A percentile compares a stretch with the other conserved stretches of the same genome.
These are phyloP conservation scores for Leccinum insolens DNA, from an alignment of 1,284 basidiomycete species.

Conservation along the genomic window DNA sequence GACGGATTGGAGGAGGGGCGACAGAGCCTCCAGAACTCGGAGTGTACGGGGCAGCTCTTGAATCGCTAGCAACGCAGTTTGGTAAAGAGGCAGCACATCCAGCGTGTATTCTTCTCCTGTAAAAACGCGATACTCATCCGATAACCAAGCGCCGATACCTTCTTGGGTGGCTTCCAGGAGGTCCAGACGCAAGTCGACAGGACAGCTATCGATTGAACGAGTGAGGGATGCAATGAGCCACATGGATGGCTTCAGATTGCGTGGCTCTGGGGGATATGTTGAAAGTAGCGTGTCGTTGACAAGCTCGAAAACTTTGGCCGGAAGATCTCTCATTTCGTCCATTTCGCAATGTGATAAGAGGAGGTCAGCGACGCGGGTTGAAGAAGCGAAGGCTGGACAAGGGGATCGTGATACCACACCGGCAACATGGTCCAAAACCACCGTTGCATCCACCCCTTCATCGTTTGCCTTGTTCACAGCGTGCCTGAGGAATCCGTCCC, in stretches of 20 bases:
- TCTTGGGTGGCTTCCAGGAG: slow-evolving; percentile 54
- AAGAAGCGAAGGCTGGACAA: slow-evolving; percentile 44
- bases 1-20: slow-evolving; percentile 53
- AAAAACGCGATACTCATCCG: slow-evolving; percentile 56
- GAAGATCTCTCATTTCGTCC: slow-evolving; percentile 49
- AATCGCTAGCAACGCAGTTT: slow-evolving; percentile 53
- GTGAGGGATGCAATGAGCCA: slow-evolving; percentile 65
- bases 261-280: slow-evolving; percentile 68
- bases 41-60: slow-evolving; percentile 44
- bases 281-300: slow-evolving; percentile 58
- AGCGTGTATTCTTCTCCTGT: slow-evolving; percentile 54
- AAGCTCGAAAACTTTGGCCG: slow-evolving; percentile 53
- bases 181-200: slow-evolving; percentile 43
- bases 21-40: slow-evolving; percentile 45
- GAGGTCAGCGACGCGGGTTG: slow-evolving; percentile 59
- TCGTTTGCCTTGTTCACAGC: slow-evolving; percentile 59
- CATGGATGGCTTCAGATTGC: slow-evolving; percentile 51
- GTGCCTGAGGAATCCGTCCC: slow-evolving; percentile 59
- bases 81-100: slow-evolving; percentile 65
- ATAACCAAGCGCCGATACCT: slow-evolving; percentile 63
- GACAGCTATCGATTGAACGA: slow-evolving; percentile 55
- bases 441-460: slow-evolving; percentile 52
- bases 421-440: slow-evolving; percentile 59
- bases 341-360: slow-evolving; percentile 58
- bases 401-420: slow-evolving; percentile 46